Evolutionary conservation across 2,329 filamentous ascomycete genomes (phyloP).

Genomic region (Aureobasidium namibiae): DNA sequence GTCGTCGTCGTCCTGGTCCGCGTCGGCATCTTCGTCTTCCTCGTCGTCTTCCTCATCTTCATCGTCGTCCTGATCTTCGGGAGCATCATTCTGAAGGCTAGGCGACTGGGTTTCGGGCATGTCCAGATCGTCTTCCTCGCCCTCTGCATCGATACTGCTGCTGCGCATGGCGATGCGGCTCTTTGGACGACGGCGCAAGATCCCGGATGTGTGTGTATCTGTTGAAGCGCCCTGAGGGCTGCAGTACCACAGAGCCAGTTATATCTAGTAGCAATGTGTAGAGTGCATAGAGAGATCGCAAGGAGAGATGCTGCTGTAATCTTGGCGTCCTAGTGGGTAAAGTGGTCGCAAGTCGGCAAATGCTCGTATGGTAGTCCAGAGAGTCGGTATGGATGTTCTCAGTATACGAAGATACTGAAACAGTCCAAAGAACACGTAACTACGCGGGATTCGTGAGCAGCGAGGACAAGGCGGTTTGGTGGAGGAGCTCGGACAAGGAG

Average conservation of each 20-base stretch:
- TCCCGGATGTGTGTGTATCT: not conserved
- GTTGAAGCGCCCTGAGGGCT: not conserved
- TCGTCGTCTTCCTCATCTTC: constrained; percentile 33
- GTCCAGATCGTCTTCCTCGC: constrained; percentile 26
- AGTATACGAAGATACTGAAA: not conserved
- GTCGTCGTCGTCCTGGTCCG: constrained; percentile 39
- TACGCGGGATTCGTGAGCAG: not conserved
- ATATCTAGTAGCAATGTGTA: not conserved
- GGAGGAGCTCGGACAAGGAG: constrained; percentile 4
- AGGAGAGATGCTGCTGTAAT: not conserved
- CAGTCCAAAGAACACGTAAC: constrained; percentile 1
- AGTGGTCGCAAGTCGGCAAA: not conserved
- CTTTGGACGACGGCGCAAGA: not conserved
- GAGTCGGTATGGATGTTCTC: not conserved
- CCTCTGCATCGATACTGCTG: constrained; percentile 15
- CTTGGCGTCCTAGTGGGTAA: not conserved
- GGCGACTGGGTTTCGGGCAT: constrained; percentile 25
- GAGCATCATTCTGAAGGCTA: constrained; percentile 35
- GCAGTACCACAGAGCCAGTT: not conserved
- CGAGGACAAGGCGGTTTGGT: not conserved
- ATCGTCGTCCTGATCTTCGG: constrained; percentile 38
- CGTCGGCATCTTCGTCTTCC: constrained; percentile 15
- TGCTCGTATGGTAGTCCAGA: too few relatives aligned
- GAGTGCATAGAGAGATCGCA: constrained; percentile 1
- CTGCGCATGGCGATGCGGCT: constrained; percentile 6